phyloP scores from a whole-genome alignment of 331 rosid species.

The Quercus lobata region DNA sequence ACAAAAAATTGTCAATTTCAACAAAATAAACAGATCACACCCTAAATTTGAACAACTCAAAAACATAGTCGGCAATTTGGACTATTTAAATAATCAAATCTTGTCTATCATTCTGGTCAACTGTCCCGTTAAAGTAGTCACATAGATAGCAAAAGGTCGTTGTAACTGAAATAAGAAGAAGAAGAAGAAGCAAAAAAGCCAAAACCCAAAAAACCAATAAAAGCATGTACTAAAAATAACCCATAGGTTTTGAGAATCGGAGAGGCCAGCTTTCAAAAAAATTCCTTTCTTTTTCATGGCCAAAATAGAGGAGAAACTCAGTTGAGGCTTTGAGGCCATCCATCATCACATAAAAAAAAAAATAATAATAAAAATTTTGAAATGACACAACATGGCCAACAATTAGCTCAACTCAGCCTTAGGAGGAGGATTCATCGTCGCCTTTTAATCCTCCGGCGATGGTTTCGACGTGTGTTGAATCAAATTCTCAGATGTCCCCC shows the following conservation, averaged over 20 bases:
- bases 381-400: conserved; percentile 24
- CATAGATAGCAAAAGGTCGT: conserved; percentile 38
- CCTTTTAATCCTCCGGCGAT: conserved; percentile 52
- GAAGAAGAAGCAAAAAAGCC: background rate
- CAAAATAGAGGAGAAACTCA: conserved; percentile 21
- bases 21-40: too few species aligned
- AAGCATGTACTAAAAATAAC: conserved; percentile 32
- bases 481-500: conserved; percentile 52
- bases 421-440: conserved; percentile 42
- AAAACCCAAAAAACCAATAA: background rate
- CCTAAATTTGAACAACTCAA: background rate
- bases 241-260: conserved; percentile 30
- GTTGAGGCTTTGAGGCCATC: conserved; percentile 67
- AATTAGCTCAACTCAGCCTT: conserved; percentile 15
- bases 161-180: conserved; percentile 35
- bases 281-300: conserved; percentile 55
- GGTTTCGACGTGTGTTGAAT: conserved; percentile 47
- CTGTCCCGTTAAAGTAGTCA: conserved; percentile 61
- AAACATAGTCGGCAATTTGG: conserved; percentile 18
- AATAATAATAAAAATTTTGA: background rate
- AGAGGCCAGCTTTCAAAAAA: conserved; percentile 14
- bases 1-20: too few species aligned
- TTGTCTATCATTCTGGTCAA: conserved; percentile 46
- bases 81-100: background rate
- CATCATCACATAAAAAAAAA: background rate